A percentile compares a stretch with the other conserved stretches of the same genome.
Evolutionary conservation across 2,329 filamentous ascomycete genomes (phyloP).

Genomic region (Trichoderma afroharzianum): DNA sequence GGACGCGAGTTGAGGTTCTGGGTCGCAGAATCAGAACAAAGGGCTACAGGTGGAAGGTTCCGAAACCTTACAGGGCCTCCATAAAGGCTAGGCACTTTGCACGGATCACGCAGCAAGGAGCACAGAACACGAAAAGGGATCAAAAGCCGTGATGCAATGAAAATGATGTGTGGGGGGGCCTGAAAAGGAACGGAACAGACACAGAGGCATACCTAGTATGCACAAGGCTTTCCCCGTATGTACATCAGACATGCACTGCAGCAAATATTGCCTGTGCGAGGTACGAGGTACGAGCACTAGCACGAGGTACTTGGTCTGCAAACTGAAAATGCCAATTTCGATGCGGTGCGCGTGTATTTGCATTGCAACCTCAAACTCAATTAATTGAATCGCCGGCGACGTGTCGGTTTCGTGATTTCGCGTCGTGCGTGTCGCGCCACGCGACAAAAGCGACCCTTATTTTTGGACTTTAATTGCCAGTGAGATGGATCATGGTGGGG

Average conservation of each 20-base stretch:
- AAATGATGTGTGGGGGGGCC: not conserved
- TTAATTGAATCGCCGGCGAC: constrained; percentile 31
- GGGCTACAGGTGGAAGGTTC: not conserved
- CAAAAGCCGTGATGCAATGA: constrained; percentile 6
- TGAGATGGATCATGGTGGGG: constrained; percentile 10
- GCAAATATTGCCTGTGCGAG: not conserved
- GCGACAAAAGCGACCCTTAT: constrained; percentile 8
- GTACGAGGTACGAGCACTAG: not conserved
- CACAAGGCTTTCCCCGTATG: constrained; percentile 14
- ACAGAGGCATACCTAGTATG: not conserved
- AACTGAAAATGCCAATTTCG: not conserved
- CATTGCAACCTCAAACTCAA: constrained; percentile 26
- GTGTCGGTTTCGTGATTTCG: constrained; percentile 46
- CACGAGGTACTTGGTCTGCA: not conserved
- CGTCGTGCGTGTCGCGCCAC: constrained; percentile 31
- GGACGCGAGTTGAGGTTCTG: not conserved
- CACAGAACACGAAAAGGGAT: not conserved
- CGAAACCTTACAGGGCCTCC: not conserved
- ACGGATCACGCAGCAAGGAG: not conserved
- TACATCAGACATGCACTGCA: constrained; percentile 19
- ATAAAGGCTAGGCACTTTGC: not conserved
- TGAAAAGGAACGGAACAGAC: not conserved
- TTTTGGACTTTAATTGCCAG: not conserved
- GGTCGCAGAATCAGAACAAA: not conserved
- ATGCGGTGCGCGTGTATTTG: constrained; percentile 20